These are phyloP conservation scores for Speleostelium caveatum DNA, from an alignment of 78 protist species.

Conservation along the genomic window DNA sequence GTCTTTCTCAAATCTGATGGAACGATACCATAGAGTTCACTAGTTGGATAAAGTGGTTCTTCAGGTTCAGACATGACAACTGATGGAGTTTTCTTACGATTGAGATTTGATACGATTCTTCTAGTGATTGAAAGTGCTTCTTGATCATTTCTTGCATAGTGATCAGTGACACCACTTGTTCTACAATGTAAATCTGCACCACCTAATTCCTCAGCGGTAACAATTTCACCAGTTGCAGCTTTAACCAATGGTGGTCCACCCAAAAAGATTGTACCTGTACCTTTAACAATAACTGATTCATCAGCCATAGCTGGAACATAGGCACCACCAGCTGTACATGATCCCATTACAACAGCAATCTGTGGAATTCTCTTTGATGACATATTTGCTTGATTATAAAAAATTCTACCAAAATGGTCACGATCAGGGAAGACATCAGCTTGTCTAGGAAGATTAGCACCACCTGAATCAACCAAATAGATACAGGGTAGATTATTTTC, in stretches of 20 bases:
- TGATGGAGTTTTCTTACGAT: slow-evolving; percentile 42
- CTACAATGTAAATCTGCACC: slow-evolving; percentile 97
- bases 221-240: slow-evolving; percentile 96
- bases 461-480: slow-evolving; percentile 97
- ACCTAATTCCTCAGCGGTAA: slow-evolving; percentile 96
- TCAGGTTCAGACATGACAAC: slow-evolving; percentile 26
- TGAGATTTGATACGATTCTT: slow-evolving; percentile 89
- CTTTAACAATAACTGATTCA: slow-evolving; percentile 93
- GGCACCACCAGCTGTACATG: slow-evolving; percentile 99
- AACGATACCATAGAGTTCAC: slow-evolving; percentile 88
- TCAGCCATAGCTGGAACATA: slow-evolving; percentile 99
- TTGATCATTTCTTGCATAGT: slow-evolving; percentile 92
- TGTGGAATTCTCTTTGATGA: slow-evolving; percentile 93
- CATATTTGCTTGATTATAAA: slow-evolving; percentile 97
- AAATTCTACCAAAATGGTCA: slow-evolving; percentile 98
- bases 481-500: slow-evolving; percentile 96
- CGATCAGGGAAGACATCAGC: slow-evolving; percentile 97
- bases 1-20: slow-evolving; percentile 82
- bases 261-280: slow-evolving; percentile 96
- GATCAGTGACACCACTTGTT: slow-evolving; percentile 97
- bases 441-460: slow-evolving; percentile 95
- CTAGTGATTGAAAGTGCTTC: slow-evolving; percentile 94
- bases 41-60: slow-evolving; percentile 87
- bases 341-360: slow-evolving; percentile 98
- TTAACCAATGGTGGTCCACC: slow-evolving; percentile 98